phyloP scores from a whole-genome alignment of 345 rosid species.

The Aquilaria malaccensis region DNA sequence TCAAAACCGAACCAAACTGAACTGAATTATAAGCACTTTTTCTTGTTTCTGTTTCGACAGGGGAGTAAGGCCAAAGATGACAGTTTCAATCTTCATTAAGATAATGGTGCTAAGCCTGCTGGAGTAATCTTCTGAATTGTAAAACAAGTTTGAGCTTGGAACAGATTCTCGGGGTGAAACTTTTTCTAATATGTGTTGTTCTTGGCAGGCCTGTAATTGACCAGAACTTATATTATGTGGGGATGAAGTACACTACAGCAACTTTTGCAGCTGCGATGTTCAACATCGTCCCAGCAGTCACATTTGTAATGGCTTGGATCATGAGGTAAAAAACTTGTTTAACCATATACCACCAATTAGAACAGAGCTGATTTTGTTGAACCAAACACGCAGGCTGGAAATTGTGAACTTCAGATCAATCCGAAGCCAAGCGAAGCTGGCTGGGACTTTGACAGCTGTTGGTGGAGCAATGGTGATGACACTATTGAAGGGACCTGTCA shows the following conservation, averaged over 20 bases:
- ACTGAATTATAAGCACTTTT: background rate
- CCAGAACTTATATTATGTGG: slow-evolving; percentile 59
- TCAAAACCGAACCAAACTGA: background rate
- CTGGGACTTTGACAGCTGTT: slow-evolving; percentile 34
- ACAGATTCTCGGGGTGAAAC: background rate
- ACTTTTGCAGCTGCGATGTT: slow-evolving; percentile 71
- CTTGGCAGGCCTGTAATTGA: slow-evolving; percentile 61
- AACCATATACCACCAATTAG: too few relatives aligned
- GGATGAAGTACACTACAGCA: slow-evolving; percentile 75
- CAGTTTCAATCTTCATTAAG: slow-evolving; percentile 45
- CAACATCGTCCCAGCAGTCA: slow-evolving; percentile 72
- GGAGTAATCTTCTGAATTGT: slow-evolving; percentile 34
- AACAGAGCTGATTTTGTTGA: background rate
- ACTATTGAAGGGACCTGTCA: slow-evolving; percentile 36
- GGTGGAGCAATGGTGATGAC: slow-evolving; percentile 55
- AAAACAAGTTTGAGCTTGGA: background rate
- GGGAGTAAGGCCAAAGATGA: slow-evolving; percentile 70
- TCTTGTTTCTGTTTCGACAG: slow-evolving; percentile 20
- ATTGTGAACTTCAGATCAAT: slow-evolving; percentile 25
- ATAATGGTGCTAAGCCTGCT: slow-evolving; percentile 52
- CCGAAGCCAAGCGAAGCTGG: slow-evolving; percentile 31
- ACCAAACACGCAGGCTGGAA: slow-evolving; percentile 27
- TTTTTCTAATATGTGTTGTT: too few relatives aligned
- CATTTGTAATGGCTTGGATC: slow-evolving; percentile 61
- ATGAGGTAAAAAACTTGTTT: slow-evolving; percentile 20